A percentile compares a stretch with the other conserved stretches of the same genome.
Conservation (phyloP, 2,329 filamentous ascomycete species). For the Metarhizium album region DNA sequence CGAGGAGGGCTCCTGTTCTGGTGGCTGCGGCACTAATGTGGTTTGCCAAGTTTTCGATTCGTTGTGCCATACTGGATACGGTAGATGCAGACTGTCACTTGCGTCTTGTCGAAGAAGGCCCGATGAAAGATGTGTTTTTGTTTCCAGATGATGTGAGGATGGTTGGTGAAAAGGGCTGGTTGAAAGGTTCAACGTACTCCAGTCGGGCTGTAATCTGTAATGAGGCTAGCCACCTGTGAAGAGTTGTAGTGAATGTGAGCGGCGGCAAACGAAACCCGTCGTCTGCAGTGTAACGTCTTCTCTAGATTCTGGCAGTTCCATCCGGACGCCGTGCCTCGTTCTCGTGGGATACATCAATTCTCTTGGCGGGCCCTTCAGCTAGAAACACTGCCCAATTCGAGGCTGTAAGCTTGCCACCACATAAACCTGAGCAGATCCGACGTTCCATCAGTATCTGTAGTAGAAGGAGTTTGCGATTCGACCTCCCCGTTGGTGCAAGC, state of each 20-base stretch:
- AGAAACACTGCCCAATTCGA: conserved; percentile 18
- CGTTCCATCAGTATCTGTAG: conserved; percentile 15
- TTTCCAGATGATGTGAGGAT: too few species aligned
- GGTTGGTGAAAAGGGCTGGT: too few species aligned
- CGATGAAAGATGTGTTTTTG: too few species aligned
- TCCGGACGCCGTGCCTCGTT: neutral
- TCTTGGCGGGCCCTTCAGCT: conserved; percentile 8
- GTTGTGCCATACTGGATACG: neutral
- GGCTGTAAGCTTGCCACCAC: conserved; percentile 17
- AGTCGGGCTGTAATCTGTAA: too few species aligned
- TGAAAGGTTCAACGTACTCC: too few species aligned
- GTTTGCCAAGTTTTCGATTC: neutral
- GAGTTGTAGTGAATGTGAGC: too few species aligned
- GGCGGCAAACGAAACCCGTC: too few species aligned
- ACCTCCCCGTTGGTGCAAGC: conserved; percentile 13
- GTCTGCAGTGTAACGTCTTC: too few species aligned
- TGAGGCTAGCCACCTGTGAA: too few species aligned
- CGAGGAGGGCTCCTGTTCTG: neutral
- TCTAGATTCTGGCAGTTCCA: too few species aligned
- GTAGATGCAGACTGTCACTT: too few species aligned
- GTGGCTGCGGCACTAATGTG: neutral
- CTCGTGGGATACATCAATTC: neutral
- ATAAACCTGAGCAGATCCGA: conserved; percentile 17
- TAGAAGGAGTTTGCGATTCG: conserved; percentile 15
- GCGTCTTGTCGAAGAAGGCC: too few species aligned